These are phyloP conservation scores for Jimgerdemannia flammicorona DNA, from an alignment of 192 early-diverging fungal species.

Conservation along the genomic window DNA sequence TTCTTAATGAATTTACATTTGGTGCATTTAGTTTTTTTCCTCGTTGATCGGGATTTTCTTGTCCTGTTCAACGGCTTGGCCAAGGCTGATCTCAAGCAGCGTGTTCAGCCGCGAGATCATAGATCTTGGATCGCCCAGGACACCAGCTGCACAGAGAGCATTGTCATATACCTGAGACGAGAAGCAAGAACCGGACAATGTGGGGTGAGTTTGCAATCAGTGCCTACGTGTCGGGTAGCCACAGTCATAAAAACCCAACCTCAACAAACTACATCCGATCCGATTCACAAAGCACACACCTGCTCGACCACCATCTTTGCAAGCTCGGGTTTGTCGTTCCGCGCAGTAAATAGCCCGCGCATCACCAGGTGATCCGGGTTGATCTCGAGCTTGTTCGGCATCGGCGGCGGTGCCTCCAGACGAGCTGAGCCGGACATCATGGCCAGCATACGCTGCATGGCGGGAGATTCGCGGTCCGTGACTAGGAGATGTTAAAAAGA, in stretches of 20 bases:
- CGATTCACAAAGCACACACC: slow-evolving; percentile 20
- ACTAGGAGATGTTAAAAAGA: slow-evolving; percentile 27
- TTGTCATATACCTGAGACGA: slow-evolving; percentile 57
- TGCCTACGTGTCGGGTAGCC: too few species aligned
- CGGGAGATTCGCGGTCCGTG: slow-evolving; percentile 68
- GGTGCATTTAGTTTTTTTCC: neutral
- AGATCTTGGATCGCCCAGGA: slow-evolving; percentile 71
- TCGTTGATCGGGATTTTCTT: slow-evolving; percentile 19
- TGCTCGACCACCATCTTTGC: slow-evolving; percentile 68
- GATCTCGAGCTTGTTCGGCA: slow-evolving; percentile 71
- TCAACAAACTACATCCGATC: too few species aligned
- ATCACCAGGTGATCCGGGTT: slow-evolving; percentile 69
- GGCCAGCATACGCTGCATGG: slow-evolving; percentile 63
- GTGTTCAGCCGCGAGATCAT: slow-evolving; percentile 74
- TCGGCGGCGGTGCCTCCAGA: slow-evolving; percentile 46
- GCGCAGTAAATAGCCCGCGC: slow-evolving; percentile 57
- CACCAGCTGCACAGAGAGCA: slow-evolving; percentile 72
- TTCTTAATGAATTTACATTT: too few species aligned
- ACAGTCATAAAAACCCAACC: neutral
- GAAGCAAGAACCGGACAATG: neutral
- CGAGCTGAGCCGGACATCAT: slow-evolving; percentile 59
- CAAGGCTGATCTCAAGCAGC: slow-evolving; percentile 40
- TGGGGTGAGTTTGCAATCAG: too few species aligned
- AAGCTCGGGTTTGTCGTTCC: slow-evolving; percentile 52
- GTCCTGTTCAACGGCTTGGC: slow-evolving; percentile 19